Percentiles rank a stretch among this genome's conserved stretches.
Evolutionary conservation across 805 yeast species (phyloP).

Genomic region (Zygotorulaspora sp.): DNA sequence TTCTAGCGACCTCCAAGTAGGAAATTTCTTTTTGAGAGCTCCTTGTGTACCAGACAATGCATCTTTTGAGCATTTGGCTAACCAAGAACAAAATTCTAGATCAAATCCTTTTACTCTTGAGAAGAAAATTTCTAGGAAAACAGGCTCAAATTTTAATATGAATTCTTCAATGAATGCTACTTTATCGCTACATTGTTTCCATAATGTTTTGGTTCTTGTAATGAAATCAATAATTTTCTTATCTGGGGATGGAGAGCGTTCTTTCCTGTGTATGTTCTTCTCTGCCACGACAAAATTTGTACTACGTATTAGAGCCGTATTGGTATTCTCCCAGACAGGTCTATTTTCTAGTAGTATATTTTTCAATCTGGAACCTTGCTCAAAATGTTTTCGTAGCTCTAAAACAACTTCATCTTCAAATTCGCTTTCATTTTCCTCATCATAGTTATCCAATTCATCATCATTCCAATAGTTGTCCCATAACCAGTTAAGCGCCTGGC

Average conservation of each 20-base stretch:
- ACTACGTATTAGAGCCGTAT: slow-evolving; percentile 21
- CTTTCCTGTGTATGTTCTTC: slow-evolving; percentile 46
- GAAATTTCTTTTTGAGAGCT: slow-evolving; percentile 7
- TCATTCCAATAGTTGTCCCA: slow-evolving; percentile 66
- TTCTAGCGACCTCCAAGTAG: slow-evolving; percentile 18
- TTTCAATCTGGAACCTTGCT: slow-evolving; percentile 7
- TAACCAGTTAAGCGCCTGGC: slow-evolving; percentile 71
- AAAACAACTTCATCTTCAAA: slow-evolving; percentile 3
- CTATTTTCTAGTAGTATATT: slow-evolving; percentile 13
- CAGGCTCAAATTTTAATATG: slow-evolving; percentile 14
- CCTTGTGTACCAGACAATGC: not conserved
- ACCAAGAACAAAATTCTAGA: slow-evolving; percentile 16
- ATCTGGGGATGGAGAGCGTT: slow-evolving; percentile 8
- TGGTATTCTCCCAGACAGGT: slow-evolving; percentile 20
- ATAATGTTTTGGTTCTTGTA: slow-evolving; percentile 14
- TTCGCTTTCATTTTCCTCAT: slow-evolving; percentile 21
- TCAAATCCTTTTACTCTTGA: slow-evolving; percentile 19
- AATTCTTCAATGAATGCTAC: slow-evolving; percentile 12
- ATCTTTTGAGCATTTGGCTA: slow-evolving; percentile 9
- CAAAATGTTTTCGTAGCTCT: slow-evolving; percentile 5
- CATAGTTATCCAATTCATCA: slow-evolving; percentile 23
- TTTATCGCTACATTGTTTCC: slow-evolving; percentile 18
- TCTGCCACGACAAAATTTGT: slow-evolving; percentile 38
- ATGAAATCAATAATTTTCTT: slow-evolving; percentile 17
- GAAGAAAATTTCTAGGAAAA: slow-evolving; percentile 17